These are phyloP conservation scores for Termitomyces bulborhizus DNA, from an alignment of 768 basidiomycete species.

Conservation along the genomic window DNA sequence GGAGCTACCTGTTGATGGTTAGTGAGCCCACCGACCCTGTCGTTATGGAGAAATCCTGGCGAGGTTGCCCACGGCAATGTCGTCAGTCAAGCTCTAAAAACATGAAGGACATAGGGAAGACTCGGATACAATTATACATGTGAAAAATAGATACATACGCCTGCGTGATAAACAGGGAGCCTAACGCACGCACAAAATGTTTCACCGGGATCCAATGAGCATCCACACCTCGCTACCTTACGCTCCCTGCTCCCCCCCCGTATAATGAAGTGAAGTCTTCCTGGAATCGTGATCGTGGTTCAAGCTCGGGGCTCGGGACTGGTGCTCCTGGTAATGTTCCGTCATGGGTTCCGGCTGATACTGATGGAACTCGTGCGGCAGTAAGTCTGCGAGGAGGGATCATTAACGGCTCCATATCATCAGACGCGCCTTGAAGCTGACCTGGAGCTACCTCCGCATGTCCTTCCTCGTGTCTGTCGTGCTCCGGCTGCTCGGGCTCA, in stretches of 20 bases:
- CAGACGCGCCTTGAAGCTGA: constrained; percentile 17
- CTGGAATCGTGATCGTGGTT: constrained; percentile 18
- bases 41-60: background rate
- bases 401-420: constrained; percentile 22
- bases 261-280: constrained; percentile 20
- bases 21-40: background rate
- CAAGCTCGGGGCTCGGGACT: constrained; percentile 8
- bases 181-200: background rate
- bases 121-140: background rate
- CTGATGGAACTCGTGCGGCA: background rate
- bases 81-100: background rate
- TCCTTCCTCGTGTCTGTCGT: background rate
- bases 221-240: background rate
- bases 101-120: no score
- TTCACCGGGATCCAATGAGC: background rate
- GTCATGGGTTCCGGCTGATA: background rate
- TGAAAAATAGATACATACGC: background rate
- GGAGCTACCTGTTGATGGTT: background rate
- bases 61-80: background rate
- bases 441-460: constrained; percentile 12
- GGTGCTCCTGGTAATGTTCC: constrained; percentile 1
- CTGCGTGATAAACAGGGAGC: background rate
- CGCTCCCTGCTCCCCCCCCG: constrained; percentile 9
- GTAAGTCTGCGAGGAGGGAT: constrained; percentile 19
- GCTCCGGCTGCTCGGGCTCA: constrained; percentile 14